A percentile compares a stretch with the other conserved stretches of the same genome.
phyloP scores from a whole-genome alignment of 2,329 filamentous ascomycete species.

The Pseudogymnoascus sp. region DNA sequence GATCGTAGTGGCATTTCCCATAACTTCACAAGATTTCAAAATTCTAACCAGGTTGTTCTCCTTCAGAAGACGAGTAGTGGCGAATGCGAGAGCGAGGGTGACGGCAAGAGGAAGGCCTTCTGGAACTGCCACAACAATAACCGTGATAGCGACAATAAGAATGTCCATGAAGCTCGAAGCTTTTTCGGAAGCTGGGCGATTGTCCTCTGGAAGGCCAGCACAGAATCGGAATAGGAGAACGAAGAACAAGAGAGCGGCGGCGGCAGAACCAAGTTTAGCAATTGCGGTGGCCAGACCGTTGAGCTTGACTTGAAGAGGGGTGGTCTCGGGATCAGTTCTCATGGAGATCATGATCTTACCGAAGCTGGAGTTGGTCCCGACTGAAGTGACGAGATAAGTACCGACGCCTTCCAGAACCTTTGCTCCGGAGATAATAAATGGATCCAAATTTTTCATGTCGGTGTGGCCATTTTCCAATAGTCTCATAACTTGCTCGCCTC shows the following conservation, averaged over 20 bases:
- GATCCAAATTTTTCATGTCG: conserved; percentile 59
- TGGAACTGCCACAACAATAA: conserved; percentile 59
- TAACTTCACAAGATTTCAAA: conserved; percentile 59
- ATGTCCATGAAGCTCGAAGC: conserved; percentile 53
- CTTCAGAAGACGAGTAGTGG: conserved; percentile 58
- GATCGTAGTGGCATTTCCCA: conserved; percentile 52
- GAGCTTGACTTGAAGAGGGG: conserved; percentile 68
- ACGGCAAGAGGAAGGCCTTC: conserved; percentile 60
- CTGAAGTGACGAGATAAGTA: conserved; percentile 65
- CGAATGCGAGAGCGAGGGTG: conserved; percentile 58
- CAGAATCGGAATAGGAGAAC: conserved; percentile 73
- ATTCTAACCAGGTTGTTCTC: conserved; percentile 62
- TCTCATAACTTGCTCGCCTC: conserved; percentile 54
- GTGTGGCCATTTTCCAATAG: conserved; percentile 49
- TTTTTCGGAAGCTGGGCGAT: conserved; percentile 41
- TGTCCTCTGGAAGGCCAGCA: conserved; percentile 47
- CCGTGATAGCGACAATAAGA: conserved; percentile 55
- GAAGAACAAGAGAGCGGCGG: conserved; percentile 67
- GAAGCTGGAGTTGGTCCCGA: conserved; percentile 66
- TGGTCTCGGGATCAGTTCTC: conserved; percentile 67
- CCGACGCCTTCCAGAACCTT: conserved; percentile 71
- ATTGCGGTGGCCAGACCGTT: conserved; percentile 73
- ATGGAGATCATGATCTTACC: conserved; percentile 73
- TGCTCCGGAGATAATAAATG: conserved; percentile 72
- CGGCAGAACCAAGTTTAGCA: conserved; percentile 61